These are phyloP conservation scores for Hyaloperonospora arabidopsidis DNA, from an alignment of 352 stramenopile genomes.

Conservation along the genomic window DNA sequence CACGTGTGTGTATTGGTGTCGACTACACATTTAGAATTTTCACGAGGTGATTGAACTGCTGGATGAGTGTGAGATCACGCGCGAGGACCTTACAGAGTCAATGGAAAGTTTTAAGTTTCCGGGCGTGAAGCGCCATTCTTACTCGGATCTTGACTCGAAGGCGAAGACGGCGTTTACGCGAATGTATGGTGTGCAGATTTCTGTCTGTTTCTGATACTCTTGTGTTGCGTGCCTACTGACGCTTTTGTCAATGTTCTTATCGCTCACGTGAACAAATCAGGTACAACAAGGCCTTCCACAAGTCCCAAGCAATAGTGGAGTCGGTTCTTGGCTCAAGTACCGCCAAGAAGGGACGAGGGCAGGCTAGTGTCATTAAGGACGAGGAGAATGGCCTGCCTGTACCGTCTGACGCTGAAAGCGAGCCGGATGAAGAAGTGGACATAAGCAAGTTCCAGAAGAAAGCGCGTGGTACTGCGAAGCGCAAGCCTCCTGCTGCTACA, in stretches of 20 bases:
- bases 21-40: slow-evolving; percentile 42
- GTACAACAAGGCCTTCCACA: slow-evolving; percentile 92
- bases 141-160: slow-evolving; percentile 76
- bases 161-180: slow-evolving; percentile 92
- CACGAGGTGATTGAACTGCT: slow-evolving; percentile 91
- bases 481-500: slow-evolving; percentile 35
- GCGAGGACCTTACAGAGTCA: slow-evolving; percentile 96
- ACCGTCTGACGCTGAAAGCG: slow-evolving; percentile 65
- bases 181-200: slow-evolving; percentile 31
- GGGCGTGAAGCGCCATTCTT: slow-evolving; percentile 66
- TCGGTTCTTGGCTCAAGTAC: slow-evolving; percentile 58
- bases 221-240: slow-evolving; percentile 1
- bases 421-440: slow-evolving; percentile 54
- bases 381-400: slow-evolving; percentile 46
- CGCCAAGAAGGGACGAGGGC: slow-evolving; percentile 65
- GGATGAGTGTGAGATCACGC: slow-evolving; percentile 94
- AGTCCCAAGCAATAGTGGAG: slow-evolving; percentile 91
- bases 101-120: slow-evolving; percentile 88
- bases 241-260: slow-evolving; percentile 2
- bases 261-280: slow-evolving; percentile 11
- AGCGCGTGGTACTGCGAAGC: slow-evolving; percentile 37
- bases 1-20: slow-evolving; percentile 1
- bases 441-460: slow-evolving; percentile 84
- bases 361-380: slow-evolving; percentile 27
- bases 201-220: neutral